A percentile compares a stretch with the other conserved stretches of the same genome.
Conservation (phyloP, 2,329 filamentous ascomycete genomes). For the Neofusicoccum sp. region DNA sequence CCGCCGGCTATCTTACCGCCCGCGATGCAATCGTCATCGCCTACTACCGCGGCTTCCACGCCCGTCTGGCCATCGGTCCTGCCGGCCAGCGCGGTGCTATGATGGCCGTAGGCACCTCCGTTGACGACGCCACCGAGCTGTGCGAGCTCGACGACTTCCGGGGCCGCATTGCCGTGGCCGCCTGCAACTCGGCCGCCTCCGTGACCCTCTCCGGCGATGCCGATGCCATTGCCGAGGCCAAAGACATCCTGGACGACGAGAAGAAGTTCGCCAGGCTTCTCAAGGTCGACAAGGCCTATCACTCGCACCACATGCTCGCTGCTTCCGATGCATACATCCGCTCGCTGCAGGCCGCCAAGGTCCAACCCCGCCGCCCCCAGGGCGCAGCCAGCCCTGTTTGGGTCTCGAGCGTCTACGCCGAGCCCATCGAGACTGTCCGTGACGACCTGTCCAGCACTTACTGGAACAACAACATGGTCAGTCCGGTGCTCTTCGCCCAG, state of each 20-base stretch:
- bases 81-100: conserved; percentile 34
- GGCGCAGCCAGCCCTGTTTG: neutral
- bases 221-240: conserved; percentile 22
- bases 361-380: neutral
- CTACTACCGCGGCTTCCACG: conserved; percentile 28
- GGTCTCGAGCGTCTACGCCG: neutral
- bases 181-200: conserved; percentile 27
- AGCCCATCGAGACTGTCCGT: neutral
- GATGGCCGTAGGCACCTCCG: conserved; percentile 30
- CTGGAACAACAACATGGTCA: conserved; percentile 51
- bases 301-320: conserved; percentile 26
- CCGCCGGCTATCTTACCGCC: conserved; percentile 30
- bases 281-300: conserved; percentile 27
- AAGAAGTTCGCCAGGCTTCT: conserved; percentile 23
- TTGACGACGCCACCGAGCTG: conserved; percentile 22
- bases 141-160: conserved; percentile 18
- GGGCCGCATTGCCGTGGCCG: conserved; percentile 29
- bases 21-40: conserved; percentile 27
- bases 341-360: neutral
- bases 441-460: conserved; percentile 36
- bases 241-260: conserved; percentile 16
- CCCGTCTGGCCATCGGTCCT: neutral
- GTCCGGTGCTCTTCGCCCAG: conserved; percentile 49
- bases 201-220: conserved; percentile 27
- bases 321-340: neutral